Evolutionary conservation across 331 rosid species (phyloP), one percentile per base, ranked within the genome.

Genomic region (Cydonia oblonga): DNA sequence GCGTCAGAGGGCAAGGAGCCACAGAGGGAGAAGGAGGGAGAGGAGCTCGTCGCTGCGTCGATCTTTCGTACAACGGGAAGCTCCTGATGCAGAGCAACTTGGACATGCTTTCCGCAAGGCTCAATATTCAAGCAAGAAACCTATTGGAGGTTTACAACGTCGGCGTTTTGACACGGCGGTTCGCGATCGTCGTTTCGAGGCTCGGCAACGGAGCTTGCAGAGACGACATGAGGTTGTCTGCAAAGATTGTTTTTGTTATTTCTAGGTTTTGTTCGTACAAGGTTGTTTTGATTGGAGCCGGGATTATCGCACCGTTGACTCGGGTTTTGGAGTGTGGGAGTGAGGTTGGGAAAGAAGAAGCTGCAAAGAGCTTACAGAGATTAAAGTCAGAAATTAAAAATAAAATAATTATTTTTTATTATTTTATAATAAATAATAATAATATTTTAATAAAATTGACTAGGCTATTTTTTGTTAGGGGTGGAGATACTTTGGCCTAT

Each of bases 51-150:
- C 98, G 91, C 15, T 92, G 98, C 67, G 81, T 86, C 58, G 92
- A 90, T 67, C 83, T 90, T 10, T 88, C 98, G 0, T 92, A 85
- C 79, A 85, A 92, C 46, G 98, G 98, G 63, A 92, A 92, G 91
- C 96, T 92, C 13, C 77, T 92, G 83, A 92, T 92, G 98, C 98
- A 92, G 84, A 90, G 96, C 78, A 96, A 92, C 75, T 82, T 92
- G 84, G 95, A 90, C 70, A 85, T 82, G 26, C 75, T 85, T 46
- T 80, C 81, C 30, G 81, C 89, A 40, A 88, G 83, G 54, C 62
- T 92, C 72, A 84, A 86, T 51, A 69, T 71, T 68, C 95, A 92
- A 64, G 81, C 74, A 32, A 81, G 69, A 81, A 87, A 69, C 66
- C 81, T 92, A 1, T 76, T 84, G 4, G 92, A 84, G 35, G 68